These are phyloP conservation scores for Neospermospora avenae DNA, from an alignment of 2,329 filamentous ascomycete species.

Conservation along the genomic window DNA sequence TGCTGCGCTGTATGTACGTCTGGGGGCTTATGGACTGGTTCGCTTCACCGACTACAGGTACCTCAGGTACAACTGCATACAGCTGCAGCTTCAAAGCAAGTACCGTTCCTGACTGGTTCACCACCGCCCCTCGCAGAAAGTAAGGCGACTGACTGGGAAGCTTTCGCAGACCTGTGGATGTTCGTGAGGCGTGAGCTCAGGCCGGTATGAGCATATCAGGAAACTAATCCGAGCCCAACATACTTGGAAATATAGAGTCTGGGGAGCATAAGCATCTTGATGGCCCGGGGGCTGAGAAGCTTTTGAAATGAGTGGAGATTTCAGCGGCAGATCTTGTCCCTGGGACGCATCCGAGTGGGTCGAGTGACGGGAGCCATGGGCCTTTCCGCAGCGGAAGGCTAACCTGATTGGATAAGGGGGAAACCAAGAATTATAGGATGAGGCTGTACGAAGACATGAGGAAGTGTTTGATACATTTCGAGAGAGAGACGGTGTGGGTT, in stretches of 20 bases:
- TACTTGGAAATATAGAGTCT: no score
- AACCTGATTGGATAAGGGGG: neutral
- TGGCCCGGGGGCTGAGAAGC: neutral
- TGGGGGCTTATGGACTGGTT: slow-evolving; percentile 8
- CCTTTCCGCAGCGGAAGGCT: neutral
- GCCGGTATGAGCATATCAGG: neutral
- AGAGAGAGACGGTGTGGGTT: no score
- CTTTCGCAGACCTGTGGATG: neutral
- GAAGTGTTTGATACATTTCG: no score
- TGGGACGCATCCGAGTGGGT: neutral
- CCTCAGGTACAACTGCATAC: slow-evolving; percentile 11
- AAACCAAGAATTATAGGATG: neutral
- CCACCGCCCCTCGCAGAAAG: no score
- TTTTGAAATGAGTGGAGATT: neutral
- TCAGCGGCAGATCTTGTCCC: neutral
- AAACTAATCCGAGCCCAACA: neutral
- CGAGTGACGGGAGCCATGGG: neutral
- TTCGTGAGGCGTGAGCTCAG: neutral
- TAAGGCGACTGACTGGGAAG: slow-evolving; percentile 9
- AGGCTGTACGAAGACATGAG: no score
- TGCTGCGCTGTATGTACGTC: slow-evolving; percentile 8
- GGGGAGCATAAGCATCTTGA: neutral
- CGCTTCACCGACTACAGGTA: slow-evolving; percentile 14
- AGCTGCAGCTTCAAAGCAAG: neutral
- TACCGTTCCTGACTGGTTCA: no score